A percentile compares a stretch with the other conserved stretches of the same genome.
Conservation (phyloP, 2,329 filamentous ascomycete genomes). For the Coleophoma crateriformis region DNA sequence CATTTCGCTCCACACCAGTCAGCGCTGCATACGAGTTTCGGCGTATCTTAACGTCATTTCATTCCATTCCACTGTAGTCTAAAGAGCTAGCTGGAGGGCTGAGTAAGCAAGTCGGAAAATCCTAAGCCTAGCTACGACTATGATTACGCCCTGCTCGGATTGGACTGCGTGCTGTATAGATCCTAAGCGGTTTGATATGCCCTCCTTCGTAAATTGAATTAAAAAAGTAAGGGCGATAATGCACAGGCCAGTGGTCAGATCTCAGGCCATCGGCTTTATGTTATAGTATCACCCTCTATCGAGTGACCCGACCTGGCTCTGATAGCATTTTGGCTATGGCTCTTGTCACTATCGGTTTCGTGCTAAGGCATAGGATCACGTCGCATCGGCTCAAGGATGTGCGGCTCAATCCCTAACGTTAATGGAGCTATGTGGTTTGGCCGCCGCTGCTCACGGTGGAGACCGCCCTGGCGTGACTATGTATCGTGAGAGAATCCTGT, state of each 20-base stretch:
- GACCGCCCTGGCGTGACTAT: not conserved
- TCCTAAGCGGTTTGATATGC: not conserved
- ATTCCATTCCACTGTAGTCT: conserved; percentile 1
- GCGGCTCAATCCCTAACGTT: not conserved
- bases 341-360: not conserved
- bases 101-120: not conserved
- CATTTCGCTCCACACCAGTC: no score
- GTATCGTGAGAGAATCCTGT: not conserved
- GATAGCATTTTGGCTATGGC: not conserved
- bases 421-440: not conserved
- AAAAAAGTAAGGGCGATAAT: not conserved
- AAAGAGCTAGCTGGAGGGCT: not conserved
- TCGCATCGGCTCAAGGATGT: not conserved
- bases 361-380: not conserved
- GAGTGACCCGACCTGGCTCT: not conserved
- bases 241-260: not conserved
- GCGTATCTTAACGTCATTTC: not conserved
- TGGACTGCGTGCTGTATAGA: no score
- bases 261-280: not conserved
- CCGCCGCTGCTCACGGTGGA: not conserved
- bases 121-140: no score
- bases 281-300: not conserved
- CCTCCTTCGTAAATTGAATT: not conserved
- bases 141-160: no score
- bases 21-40: no score